A percentile compares a stretch with the other conserved stretches of the same genome.
Evolutionary conservation across 805 yeast genomes (phyloP).

Genomic region (Sugiyamaella valdiviana): DNA sequence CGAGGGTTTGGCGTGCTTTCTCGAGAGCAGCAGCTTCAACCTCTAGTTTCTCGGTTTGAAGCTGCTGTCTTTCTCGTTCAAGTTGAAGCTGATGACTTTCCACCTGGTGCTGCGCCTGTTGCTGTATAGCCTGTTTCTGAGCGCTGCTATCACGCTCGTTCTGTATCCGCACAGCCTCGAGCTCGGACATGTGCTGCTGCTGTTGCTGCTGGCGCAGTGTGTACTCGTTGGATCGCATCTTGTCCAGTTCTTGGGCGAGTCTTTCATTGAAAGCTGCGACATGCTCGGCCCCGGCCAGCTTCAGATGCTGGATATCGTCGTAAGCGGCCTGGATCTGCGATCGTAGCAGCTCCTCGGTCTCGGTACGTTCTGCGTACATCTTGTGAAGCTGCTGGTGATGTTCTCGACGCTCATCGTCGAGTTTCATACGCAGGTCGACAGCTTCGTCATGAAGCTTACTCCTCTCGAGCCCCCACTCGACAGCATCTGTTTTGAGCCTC

Average conservation of each 20-base stretch:
- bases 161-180: neutral
- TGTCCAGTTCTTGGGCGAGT: slow-evolving; percentile 24
- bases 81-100: neutral
- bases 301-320: neutral
- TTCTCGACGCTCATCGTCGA: slow-evolving; percentile 2
- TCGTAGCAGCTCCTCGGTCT: neutral
- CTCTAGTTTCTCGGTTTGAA: slow-evolving; percentile 9
- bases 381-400: neutral
- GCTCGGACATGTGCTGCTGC: neutral
- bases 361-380: neutral
- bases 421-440: slow-evolving; percentile 16
- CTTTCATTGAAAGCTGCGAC: slow-evolving; percentile 3
- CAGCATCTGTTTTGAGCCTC: slow-evolving; percentile 34
- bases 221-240: slow-evolving; percentile 21
- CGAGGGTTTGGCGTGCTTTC: slow-evolving; percentile 23
- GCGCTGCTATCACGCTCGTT: neutral
- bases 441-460: slow-evolving; percentile 32
- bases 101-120: neutral
- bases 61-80: neutral
- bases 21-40: slow-evolving; percentile 10
- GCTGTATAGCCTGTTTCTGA: neutral
- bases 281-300: slow-evolving; percentile 2
- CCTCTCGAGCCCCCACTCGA: slow-evolving; percentile 35
- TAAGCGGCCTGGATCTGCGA: neutral
- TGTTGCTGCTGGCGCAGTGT: neutral